Base-by-base conservation (phyloP, 257 asterid species). In the Solanum bulbocastanum region DNA sequence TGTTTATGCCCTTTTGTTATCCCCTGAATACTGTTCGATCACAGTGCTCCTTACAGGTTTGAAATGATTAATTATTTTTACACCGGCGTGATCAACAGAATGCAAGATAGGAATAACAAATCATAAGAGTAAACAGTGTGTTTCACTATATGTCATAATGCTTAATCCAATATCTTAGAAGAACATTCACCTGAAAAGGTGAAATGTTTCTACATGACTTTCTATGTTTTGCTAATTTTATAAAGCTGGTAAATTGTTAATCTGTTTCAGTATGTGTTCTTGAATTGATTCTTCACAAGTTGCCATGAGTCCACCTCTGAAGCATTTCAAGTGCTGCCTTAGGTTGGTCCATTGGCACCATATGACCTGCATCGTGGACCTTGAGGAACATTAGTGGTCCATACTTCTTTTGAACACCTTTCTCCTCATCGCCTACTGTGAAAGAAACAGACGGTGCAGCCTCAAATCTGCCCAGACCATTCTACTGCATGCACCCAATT, bases 271-370 rank as follows among this genome's bases (percentile, higher is more conserved):
- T 65, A 22, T 35, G 35, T 83, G 75, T 46, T n/a, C 44, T 90
- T 84, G 72, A 87, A 85, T 88, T 56, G 27, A 36, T 22, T 49
- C 72, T 84, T 84, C 56, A 60, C 58, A 71, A 83, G 36, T 66
- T 87, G 32, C 91, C 93, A 66, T 90, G 92, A 68, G 16, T 92
- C 98, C 98, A 96, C 76, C 93, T 91, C 66, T 78, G 91, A 3
- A 96, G 92, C 98, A 94, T 94, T 85, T 92, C 94, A 4, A 93
- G 88, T 30, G 98, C 87, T 8, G 92, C 93, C 89, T 90, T 91
- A 0, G 96, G 97, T 87, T 96, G 98, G 89, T 96, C 98, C 98
- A 95, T 94, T 1, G 98, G 98, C 87, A 94, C 96, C 94, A 92
- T 10, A 62, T 94, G 98, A 23, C 98, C 98, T 3, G 98, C 94